These are phyloP conservation scores for Clarireedia paspali DNA, from an alignment of 2,329 filamentous ascomycete species.

Conservation along the genomic window DNA sequence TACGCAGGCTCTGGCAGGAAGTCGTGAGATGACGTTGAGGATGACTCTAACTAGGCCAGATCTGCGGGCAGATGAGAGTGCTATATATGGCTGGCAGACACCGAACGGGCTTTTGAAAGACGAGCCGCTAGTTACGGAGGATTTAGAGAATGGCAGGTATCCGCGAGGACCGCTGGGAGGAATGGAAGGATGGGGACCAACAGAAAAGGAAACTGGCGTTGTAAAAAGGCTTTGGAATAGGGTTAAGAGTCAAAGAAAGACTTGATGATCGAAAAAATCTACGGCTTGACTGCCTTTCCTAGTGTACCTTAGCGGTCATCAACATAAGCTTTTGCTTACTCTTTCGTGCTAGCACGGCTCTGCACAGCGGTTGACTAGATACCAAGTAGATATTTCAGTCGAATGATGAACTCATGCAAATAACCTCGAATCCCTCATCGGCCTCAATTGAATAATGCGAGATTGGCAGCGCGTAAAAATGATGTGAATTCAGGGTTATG, in stretches of 20 bases:
- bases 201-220: conserved; percentile 43
- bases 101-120: conserved; percentile 30
- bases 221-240: conserved; percentile 60
- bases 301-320: conserved; percentile 6
- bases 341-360: background rate
- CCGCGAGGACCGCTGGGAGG: conserved; percentile 30
- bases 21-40: conserved; percentile 87
- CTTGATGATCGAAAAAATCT: conserved; percentile 6
- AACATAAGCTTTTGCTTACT: background rate
- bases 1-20: conserved; percentile 46
- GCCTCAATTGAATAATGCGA: too few relatives aligned
- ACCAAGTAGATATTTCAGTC: background rate
- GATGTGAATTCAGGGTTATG: too few relatives aligned
- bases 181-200: conserved; percentile 33
- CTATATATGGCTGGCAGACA: conserved; percentile 63
- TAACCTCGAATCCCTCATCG: too few relatives aligned
- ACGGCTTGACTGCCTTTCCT: background rate
- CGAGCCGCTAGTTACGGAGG: conserved; percentile 48
- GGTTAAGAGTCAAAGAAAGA: conserved; percentile 33
- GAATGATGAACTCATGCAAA: too few relatives aligned
- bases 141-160: conserved; percentile 46
- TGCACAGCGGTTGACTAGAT: background rate
- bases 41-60: conserved; percentile 93
- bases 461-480: too few relatives aligned
- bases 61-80: conserved; percentile 65